These are phyloP conservation scores for Mycena floridula DNA, from an alignment of 768 basidiomycete species.

Conservation along the genomic window DNA sequence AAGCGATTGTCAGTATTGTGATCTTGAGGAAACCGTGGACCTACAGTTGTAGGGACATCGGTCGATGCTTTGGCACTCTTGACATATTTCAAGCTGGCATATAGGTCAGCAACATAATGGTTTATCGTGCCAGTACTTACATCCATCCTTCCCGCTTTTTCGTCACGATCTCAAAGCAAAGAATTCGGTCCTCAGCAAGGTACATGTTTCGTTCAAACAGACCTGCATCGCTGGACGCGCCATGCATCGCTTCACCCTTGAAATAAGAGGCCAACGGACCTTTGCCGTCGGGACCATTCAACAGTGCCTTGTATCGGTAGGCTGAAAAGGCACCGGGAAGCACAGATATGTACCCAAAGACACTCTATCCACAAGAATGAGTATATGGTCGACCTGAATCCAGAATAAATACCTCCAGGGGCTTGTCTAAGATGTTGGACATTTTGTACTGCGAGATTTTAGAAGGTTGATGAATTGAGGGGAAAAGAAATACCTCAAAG, in stretches of 20 bases:
- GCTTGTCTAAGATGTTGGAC: conserved; percentile 95
- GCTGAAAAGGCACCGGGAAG: conserved; percentile 92
- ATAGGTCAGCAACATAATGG: neutral
- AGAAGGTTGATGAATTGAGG: conserved; percentile 1
- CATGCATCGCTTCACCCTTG: conserved; percentile 87
- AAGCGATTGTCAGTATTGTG: neutral
- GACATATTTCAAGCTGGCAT: conserved; percentile 70
- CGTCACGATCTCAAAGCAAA: conserved; percentile 91
- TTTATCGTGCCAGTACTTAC: conserved; percentile 36
- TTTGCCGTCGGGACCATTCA: conserved; percentile 81
- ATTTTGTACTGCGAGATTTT: conserved; percentile 68
- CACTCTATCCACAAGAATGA: conserved; percentile 41
- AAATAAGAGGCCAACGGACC: conserved; percentile 92
- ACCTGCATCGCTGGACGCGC: conserved; percentile 54
- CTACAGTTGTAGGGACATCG: conserved; percentile 83
- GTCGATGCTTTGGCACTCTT: conserved; percentile 93
- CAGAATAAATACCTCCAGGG: conserved; percentile 61
- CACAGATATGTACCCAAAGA: conserved; percentile 83
- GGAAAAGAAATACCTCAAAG: conserved; percentile 55
- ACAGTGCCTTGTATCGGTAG: conserved; percentile 82
- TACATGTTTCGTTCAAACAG: conserved; percentile 91
- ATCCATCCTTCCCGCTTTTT: conserved; percentile 82
- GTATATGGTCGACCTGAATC: neutral
- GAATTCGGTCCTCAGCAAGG: conserved; percentile 83
- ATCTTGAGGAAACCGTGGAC: conserved; percentile 11